Evolutionary conservation across 2,329 filamentous ascomycete species (phyloP).

Genomic region (Fusarium decemcellulare): DNA sequence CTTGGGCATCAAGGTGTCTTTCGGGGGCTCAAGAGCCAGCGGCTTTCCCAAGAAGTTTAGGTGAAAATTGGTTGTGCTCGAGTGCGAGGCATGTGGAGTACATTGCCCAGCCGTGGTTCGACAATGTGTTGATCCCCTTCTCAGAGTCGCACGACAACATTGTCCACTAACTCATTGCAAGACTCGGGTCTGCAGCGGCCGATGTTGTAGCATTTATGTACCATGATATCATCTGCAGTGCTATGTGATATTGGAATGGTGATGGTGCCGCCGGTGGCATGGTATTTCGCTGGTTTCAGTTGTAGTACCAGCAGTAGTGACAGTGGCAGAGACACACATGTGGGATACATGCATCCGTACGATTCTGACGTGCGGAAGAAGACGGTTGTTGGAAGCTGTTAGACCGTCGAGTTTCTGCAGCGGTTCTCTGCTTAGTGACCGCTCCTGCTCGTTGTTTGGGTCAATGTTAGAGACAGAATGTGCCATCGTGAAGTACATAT

Average conservation of each 20-base stretch:
- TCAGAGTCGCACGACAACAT: constrained; percentile 46
- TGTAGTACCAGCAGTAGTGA: constrained; percentile 8
- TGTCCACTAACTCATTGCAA: constrained; percentile 30
- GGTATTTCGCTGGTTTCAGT: constrained; percentile 12
- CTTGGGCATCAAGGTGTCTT: constrained; percentile 6
- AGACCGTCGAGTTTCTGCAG: neutral
- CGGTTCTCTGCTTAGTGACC: neutral
- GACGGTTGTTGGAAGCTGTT: neutral
- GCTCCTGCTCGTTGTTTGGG: neutral
- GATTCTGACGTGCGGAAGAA: constrained; percentile 1
- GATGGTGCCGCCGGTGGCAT: constrained; percentile 14
- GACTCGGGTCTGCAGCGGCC: constrained; percentile 31
- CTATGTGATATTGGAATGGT: constrained; percentile 9
- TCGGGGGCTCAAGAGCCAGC: neutral
- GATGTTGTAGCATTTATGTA: constrained; percentile 44
- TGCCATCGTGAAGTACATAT: neutral
- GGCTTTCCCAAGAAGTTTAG: neutral
- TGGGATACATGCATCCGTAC: neutral
- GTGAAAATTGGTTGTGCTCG: constrained; percentile 19
- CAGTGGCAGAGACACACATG: neutral
- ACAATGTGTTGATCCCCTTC: constrained; percentile 44
- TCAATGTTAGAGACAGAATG: neutral
- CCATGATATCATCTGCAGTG: constrained; percentile 52
- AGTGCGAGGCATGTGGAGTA: constrained; percentile 38
- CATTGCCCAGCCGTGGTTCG: constrained; percentile 41